Conservation (phyloP, 495 filamentous ascomycete genomes). For the Viridothelium virens region DNA sequence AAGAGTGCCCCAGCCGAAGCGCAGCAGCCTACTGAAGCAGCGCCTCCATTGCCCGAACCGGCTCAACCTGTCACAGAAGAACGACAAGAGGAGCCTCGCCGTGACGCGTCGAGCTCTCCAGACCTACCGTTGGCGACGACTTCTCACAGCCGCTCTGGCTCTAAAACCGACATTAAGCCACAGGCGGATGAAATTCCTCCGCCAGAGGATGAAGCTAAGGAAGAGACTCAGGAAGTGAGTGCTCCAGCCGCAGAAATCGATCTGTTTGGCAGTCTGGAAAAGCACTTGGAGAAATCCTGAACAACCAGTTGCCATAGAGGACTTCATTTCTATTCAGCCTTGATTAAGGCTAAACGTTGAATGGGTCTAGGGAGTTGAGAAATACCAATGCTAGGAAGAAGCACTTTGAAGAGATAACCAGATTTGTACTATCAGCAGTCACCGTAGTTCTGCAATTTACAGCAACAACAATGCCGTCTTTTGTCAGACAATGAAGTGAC, state of each 20-base stretch:
- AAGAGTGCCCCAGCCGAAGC: slow-evolving; percentile 13
- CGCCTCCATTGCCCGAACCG: not conserved
- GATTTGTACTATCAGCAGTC: not conserved
- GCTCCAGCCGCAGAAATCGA: slow-evolving; percentile 37
- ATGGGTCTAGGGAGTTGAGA: not conserved
- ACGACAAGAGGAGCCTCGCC: not conserved
- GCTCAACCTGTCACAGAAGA: slow-evolving; percentile 1
- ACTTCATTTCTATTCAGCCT: not conserved
- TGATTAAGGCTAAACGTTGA: not conserved
- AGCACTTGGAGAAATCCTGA: slow-evolving; percentile 27
- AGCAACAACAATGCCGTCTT: not conserved
- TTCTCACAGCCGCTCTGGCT: slow-evolving; percentile 31
- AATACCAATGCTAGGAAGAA: not conserved
- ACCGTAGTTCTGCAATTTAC: not conserved
- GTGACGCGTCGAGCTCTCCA: slow-evolving; percentile 29
- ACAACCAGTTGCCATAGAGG: not conserved
- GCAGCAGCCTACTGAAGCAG: not conserved
- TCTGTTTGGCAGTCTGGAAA: slow-evolving; percentile 38
- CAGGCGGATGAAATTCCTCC: slow-evolving; percentile 11
- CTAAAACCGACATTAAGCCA: slow-evolving; percentile 23
- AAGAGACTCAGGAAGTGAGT: slow-evolving; percentile 18
- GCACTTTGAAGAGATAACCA: not conserved
- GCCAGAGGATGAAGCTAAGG: not conserved
- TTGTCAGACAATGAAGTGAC: not conserved
- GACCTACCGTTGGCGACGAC: slow-evolving; percentile 30